phyloP scores from a whole-genome alignment of 768 basidiomycete genomes.

The Rhizopogon vinicolor region DNA sequence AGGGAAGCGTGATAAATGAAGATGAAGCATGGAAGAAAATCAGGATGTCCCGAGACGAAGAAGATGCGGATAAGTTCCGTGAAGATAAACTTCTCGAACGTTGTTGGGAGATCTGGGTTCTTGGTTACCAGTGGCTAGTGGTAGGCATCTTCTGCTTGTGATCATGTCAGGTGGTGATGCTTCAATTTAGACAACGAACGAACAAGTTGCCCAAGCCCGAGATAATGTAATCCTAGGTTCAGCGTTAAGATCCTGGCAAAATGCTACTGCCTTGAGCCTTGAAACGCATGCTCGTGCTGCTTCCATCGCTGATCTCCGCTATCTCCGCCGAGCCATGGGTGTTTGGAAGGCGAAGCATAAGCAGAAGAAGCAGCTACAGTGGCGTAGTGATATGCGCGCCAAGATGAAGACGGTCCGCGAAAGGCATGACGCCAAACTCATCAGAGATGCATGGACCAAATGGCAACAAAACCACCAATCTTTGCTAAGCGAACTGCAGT shows the following conservation, averaged over 20 bases:
- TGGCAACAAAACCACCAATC: conserved; percentile 62
- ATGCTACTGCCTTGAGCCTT: conserved; percentile 28
- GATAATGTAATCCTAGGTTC: conserved; percentile 59
- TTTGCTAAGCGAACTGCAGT: conserved; percentile 47
- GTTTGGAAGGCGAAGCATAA: conserved; percentile 54
- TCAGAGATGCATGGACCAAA: conserved; percentile 55
- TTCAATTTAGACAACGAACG: conserved; percentile 56
- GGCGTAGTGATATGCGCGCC: conserved; percentile 66
- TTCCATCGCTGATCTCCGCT: conserved; percentile 38
- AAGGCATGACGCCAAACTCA: conserved; percentile 47
- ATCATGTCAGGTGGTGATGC: conserved; percentile 10
- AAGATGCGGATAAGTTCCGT: conserved; percentile 66
- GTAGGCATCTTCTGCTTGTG: conserved; percentile 39
- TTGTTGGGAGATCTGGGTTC: conserved; percentile 74
- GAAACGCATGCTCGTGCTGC: conserved; percentile 41
- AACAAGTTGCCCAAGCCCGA: conserved; percentile 66
- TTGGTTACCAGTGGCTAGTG: conserved; percentile 65
- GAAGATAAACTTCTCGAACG: conserved; percentile 59
- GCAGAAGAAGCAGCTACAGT: conserved; percentile 51
- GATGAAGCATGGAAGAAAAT: conserved; percentile 80
- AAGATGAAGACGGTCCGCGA: conserved; percentile 63
- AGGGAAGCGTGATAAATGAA: conserved; percentile 53
- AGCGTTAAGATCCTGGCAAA: conserved; percentile 59
- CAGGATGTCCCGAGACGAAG: conserved; percentile 63
- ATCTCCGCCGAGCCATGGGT: conserved; percentile 36